These are phyloP conservation scores for Pestalotiopsis sp. DNA, from an alignment of 2,329 filamentous ascomycete genomes.

Conservation along the genomic window DNA sequence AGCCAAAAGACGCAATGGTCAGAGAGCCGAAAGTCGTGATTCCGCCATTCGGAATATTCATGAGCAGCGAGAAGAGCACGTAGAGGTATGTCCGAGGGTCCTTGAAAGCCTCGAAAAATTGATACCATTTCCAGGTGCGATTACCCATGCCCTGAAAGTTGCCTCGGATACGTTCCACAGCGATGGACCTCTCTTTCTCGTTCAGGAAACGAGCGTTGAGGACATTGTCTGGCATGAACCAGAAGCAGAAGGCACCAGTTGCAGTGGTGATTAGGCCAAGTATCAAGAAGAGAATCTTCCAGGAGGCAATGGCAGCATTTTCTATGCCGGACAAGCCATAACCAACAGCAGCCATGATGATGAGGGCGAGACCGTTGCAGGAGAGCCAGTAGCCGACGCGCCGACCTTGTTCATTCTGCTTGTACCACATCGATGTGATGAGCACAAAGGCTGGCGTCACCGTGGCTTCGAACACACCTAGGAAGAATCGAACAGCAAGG, in stretches of 20 bases:
- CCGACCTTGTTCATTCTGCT: constrained; percentile 3
- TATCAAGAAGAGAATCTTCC: constrained; percentile 7
- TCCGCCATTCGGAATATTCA: constrained; percentile 3
- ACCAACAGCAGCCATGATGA: background rate
- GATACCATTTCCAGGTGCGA: constrained; percentile 7
- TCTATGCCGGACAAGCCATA: background rate
- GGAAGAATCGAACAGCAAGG: constrained; percentile 1
- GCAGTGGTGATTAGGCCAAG: background rate
- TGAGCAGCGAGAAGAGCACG: background rate
- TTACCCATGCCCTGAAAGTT: constrained; percentile 4
- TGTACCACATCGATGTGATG: constrained; percentile 7
- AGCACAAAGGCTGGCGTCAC: constrained; percentile 4
- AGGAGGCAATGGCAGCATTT: background rate
- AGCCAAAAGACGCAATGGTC: background rate
- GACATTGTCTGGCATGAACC: constrained; percentile 1
- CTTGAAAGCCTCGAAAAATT: background rate
- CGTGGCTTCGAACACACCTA: background rate
- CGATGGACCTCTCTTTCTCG: background rate
- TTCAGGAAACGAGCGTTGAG: background rate
- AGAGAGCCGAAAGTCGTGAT: constrained; percentile 8
- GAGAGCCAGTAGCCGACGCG: background rate
- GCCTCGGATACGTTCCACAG: background rate
- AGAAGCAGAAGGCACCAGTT: background rate
- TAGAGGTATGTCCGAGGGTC: background rate
- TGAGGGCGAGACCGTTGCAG: background rate